Percentiles rank a stretch among this genome's conserved stretches.
These are phyloP conservation scores for Nicotiana knightiana DNA, from an alignment of 257 asterid genomes.

Conservation along the genomic window DNA sequence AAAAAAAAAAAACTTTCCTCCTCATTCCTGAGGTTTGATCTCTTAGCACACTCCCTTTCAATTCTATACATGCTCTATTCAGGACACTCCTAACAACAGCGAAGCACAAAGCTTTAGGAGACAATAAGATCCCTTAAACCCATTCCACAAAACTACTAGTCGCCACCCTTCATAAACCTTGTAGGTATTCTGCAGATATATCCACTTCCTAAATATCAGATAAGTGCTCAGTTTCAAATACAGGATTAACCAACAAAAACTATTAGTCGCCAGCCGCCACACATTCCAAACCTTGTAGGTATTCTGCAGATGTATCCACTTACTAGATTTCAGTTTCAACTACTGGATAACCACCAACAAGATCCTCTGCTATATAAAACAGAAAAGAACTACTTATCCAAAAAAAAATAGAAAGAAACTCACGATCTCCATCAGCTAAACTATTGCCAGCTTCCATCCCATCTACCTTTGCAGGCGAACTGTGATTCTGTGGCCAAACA, in stretches of 20 bases:
- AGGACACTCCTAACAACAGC: neutral
- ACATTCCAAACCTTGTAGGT: neutral
- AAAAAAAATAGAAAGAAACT: constrained; percentile 24
- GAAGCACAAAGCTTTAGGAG: neutral
- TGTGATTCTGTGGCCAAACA: constrained; percentile 35
- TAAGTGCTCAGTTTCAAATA: neutral
- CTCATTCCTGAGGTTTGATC: neutral
- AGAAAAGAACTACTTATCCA: neutral
- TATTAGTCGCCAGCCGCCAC: no score
- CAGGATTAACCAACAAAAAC: neutral
- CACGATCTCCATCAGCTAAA: constrained; percentile 43
- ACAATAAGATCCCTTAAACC: neutral
- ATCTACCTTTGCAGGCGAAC: constrained; percentile 26
- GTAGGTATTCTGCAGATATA: neutral
- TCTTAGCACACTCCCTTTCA: neutral
- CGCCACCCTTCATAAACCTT: neutral
- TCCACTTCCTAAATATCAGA: neutral
- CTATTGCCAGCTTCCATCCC: constrained; percentile 31
- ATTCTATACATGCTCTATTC: neutral
- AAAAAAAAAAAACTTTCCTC: neutral
- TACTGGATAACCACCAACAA: neutral
- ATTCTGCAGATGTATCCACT: neutral
- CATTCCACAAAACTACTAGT: neutral
- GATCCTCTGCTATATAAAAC: neutral
- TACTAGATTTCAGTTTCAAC: neutral